Percentiles rank a stretch among this genome's conserved stretches.
Conservation (phyloP, 2,329 filamentous ascomycete species). For the Camptophora hylomeconis region DNA sequence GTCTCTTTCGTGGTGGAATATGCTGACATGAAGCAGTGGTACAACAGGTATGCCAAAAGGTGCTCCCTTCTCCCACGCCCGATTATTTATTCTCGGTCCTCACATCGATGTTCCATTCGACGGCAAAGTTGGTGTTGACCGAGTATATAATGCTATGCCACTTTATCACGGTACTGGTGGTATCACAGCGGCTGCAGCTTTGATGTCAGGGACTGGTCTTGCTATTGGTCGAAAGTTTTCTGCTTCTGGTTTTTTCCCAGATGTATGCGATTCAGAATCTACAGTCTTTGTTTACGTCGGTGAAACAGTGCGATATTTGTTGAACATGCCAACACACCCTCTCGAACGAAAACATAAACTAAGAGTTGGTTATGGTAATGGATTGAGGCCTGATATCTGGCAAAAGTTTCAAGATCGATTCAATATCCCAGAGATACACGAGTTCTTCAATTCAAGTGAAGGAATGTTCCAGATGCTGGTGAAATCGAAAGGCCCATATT, state of each 20-base stretch:
- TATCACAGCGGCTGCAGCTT: constrained; percentile 42
- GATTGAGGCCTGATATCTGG: constrained; percentile 36
- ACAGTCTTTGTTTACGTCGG: constrained; percentile 47
- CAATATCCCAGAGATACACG: constrained; percentile 41
- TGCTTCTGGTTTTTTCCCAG: constrained; percentile 18
- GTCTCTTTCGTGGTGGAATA: constrained; percentile 3
- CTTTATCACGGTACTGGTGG: constrained; percentile 65
- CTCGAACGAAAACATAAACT: constrained; percentile 33
- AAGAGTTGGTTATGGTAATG: constrained; percentile 35
- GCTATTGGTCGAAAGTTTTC: constrained; percentile 26
- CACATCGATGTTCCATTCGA: constrained; percentile 20
- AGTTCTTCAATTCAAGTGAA: constrained; percentile 71
- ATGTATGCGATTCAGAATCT: constrained; percentile 25
- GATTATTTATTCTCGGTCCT: constrained; percentile 27
- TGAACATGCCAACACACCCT: constrained; percentile 30
- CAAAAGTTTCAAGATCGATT: constrained; percentile 29
- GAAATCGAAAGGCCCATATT: constrained; percentile 47
- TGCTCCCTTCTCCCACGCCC: constrained; percentile 44
- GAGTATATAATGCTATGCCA: constrained; percentile 67
- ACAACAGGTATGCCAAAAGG: constrained; percentile 68
- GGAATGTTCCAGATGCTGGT: constrained; percentile 54
- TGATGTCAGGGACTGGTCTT: constrained; percentile 37
- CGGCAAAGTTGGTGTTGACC: constrained; percentile 31
- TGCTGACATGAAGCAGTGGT: constrained; percentile 35
- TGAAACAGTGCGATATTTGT: constrained; percentile 36